phyloP scores from a whole-genome alignment of 2,329 filamentous ascomycete species.

The Aspergillus eucalypticola region DNA sequence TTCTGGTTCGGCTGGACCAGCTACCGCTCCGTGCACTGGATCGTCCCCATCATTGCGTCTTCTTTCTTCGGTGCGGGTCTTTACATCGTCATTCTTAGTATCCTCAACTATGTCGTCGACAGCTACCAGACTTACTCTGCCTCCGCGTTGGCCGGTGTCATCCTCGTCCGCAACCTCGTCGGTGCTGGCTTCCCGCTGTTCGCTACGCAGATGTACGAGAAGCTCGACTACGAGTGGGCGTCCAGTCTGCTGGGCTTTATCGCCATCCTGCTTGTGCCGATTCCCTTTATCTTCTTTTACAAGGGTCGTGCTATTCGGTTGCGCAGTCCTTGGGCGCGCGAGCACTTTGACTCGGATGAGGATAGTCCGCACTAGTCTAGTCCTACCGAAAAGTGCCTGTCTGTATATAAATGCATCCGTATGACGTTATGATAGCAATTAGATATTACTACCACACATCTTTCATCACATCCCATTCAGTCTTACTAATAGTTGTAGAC shows the following conservation, averaged over 20 bases:
- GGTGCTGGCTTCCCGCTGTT: constrained; percentile 37
- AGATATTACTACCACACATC: too few species aligned
- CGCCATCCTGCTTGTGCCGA: constrained; percentile 37
- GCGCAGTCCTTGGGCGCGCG: constrained; percentile 31
- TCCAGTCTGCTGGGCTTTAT: constrained; percentile 42
- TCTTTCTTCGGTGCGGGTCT: constrained; percentile 70
- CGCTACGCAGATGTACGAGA: constrained; percentile 39
- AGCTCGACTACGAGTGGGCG: constrained; percentile 40
- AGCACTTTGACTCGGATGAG: constrained; percentile 31
- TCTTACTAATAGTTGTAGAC: too few species aligned
- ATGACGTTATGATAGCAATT: constrained; percentile 9
- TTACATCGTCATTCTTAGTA: constrained; percentile 70
- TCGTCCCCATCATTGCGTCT: constrained; percentile 65
- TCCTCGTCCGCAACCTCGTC: constrained; percentile 67
- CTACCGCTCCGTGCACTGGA: constrained; percentile 63
- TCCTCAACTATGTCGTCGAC: constrained; percentile 73
- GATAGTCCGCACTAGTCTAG: constrained; percentile 27
- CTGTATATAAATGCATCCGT: background rate
- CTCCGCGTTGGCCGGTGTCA: constrained; percentile 73
- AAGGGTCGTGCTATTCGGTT: constrained; percentile 32
- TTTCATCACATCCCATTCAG: too few species aligned
- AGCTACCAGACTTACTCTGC: constrained; percentile 71
- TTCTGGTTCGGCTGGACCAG: constrained; percentile 70
- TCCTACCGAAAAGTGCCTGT: background rate
- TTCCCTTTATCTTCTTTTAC: constrained; percentile 43